Base-by-base conservation (phyloP, 805 yeast genomes). In the Aciculoconidium aculeatum region DNA sequence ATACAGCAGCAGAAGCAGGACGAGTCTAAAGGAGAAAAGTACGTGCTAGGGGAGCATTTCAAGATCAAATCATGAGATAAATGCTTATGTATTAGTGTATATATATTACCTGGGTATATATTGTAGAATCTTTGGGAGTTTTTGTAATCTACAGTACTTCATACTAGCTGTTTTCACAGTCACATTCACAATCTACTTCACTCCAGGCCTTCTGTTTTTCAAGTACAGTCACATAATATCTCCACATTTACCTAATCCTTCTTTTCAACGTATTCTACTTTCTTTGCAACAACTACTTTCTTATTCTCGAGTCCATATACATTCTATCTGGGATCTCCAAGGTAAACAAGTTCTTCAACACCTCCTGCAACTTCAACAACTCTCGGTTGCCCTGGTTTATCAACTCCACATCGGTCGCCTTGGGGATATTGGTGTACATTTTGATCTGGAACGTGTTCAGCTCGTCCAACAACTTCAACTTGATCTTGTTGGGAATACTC, bases 271-370 rank as follows among this genome's bases (percentile, higher is more conserved):
- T n/a, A n/a, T n/a, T n/a, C n/a, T n/a, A n/a, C n/a, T n/a, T n/a
- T n/a, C n/a, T n/a, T n/a, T n/a, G n/a, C n/a, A n/a, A n/a, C n/a
- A 23, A 11, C 17, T 24, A 26, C 25, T 28, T 33, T 17, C 21
- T 40, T 17, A 81, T 67, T 41, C 95, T 69, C 1, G 88, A 75
- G 51, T 87, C 95, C 86, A 87, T 84, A 15, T 68, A 63, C 48
- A 74, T 75, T 38, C 95, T 67, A 46, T 84, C 92, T 4, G 95
- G 94, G 17, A 82, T 72, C 11, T 65, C 73, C 26, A 88, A 63
- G 26, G 75, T 74, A 6, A 88, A 67, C 28, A 86, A 61, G 9
- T 87, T 87, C 33, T 67, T 59, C 36, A 88, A 58, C 28, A 78
- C 84, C 11, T 63, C 73, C 51, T 83, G 84, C 21, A 86, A 56